Evolutionary conservation across 768 basidiomycete species (phyloP), one percentile per base, ranked within the genome.

Genomic region (Russula ochroleuca): DNA sequence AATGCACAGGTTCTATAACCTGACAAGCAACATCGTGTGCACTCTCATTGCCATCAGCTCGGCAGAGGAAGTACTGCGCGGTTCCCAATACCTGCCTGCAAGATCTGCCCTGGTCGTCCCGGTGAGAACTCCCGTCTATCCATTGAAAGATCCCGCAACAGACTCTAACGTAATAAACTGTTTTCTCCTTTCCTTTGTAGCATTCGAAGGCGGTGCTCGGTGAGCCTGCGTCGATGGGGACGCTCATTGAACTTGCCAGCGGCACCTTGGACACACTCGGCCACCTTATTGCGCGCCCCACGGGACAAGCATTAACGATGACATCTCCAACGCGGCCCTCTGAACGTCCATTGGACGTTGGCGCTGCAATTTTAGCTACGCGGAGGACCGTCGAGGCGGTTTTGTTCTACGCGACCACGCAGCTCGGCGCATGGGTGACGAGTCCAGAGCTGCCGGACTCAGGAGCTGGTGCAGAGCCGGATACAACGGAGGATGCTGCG

Each of bases 141-240:
- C 11, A 40, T 13, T 7, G 14, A 17, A 54, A 21, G 17, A 38
- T 14, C 1, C 19, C 23, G 15, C 8, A 19, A 37, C 15, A n/a
- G 15, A 13, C 31, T 21, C 50, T 52, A 1, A 51, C 59, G 19
- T 14, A 40, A 40, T 43, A n/a, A 51, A 37, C 6, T 28, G 25
- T 13, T 48, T 15, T 5, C 11, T 52, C 50, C 37, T 7, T 51
- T 50, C 45, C 14, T 41, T 64, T 62, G 37, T 62, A 96, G 93
- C 90, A 91, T 71, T 88, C 90, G 5, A 94, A 92, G 69, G 86
- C 93, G 5, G 87, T 92, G 2, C 79, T 88, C 0, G 85, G 86
- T 15, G 93, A 94, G 68, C 86, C 89, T 8, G 84, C 92, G 0
- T 94, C 93, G 0, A 75, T 94, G 58, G 93, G 94, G 19, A 94